Evolutionary conservation across 495 filamentous ascomycete species (phyloP).

Genomic region (Penicillium crystallinum): DNA sequence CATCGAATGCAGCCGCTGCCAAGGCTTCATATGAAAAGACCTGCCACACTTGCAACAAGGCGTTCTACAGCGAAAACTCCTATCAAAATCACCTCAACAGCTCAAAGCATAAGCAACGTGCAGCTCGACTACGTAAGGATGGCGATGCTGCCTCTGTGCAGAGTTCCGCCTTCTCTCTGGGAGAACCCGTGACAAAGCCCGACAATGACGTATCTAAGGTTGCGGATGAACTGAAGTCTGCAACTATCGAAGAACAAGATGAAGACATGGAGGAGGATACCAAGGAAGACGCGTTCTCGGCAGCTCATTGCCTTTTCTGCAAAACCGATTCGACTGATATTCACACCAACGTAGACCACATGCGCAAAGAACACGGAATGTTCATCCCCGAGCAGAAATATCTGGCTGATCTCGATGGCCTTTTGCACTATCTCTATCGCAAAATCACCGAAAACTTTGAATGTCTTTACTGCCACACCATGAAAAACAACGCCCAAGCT

Average conservation of each 20-base stretch:
- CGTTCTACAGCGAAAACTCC: constrained; percentile 93
- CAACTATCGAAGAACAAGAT: constrained; percentile 57
- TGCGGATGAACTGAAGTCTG: constrained; percentile 69
- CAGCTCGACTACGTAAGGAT: constrained; percentile 43
- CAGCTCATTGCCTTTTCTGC: constrained; percentile 85
- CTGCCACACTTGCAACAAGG: constrained; percentile 81
- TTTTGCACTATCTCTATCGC: constrained; percentile 68
- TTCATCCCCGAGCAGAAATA: constrained; percentile 89
- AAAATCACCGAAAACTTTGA: constrained; percentile 73
- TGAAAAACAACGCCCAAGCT: constrained; percentile 65
- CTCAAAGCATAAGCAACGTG: constrained; percentile 78
- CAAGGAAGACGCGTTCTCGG: constrained; percentile 31
- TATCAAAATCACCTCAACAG: constrained; percentile 90
- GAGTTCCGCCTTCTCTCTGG: constrained; percentile 87
- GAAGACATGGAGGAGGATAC: constrained; percentile 26
- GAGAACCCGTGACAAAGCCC: constrained; percentile 62
- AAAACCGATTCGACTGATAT: constrained; percentile 69
- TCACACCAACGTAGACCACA: constrained; percentile 72
- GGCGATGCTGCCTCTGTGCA: constrained; percentile 70
- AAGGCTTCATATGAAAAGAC: constrained; percentile 83
- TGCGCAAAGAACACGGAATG: constrained; percentile 90
- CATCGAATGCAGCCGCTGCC: constrained; percentile 74
- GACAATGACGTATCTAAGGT: constrained; percentile 73
- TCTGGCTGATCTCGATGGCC: constrained; percentile 72
- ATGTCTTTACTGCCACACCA: constrained; percentile 79